Percentiles rank a stretch among this genome's conserved stretches.
Conservation (phyloP, 2,329 filamentous ascomycete species). For the Colletotrichum cereale region DNA sequence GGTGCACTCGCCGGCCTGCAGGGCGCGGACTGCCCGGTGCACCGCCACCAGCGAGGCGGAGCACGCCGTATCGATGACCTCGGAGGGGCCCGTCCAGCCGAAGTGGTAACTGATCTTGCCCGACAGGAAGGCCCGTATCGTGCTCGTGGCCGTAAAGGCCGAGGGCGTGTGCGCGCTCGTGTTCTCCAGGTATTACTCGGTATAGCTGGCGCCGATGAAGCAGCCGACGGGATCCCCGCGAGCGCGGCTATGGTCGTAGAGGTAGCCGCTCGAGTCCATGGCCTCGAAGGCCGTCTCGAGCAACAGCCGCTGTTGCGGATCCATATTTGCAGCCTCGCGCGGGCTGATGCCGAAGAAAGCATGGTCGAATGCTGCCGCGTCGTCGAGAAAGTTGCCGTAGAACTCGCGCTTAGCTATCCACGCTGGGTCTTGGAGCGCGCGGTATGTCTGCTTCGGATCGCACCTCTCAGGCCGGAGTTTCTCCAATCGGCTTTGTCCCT, state of each 20-base stretch:
- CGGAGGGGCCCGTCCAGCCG: slow-evolving; percentile 51
- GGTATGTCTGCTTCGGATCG: slow-evolving; percentile 35
- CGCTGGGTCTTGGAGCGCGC: slow-evolving; percentile 32
- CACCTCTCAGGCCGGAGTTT: slow-evolving; percentile 38
- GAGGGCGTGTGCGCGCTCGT: slow-evolving; percentile 49
- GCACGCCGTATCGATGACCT: slow-evolving; percentile 55
- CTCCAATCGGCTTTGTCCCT: slow-evolving; percentile 32
- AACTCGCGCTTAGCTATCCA: slow-evolving; percentile 23
- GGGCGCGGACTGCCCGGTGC: too few species aligned
- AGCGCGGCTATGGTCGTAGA: slow-evolving; percentile 23
- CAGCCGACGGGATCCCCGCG: slow-evolving; percentile 47
- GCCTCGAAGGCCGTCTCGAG: slow-evolving; percentile 52
- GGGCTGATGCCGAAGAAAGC: slow-evolving; percentile 46
- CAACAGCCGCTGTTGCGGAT: slow-evolving; percentile 48
- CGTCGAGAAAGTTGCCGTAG: slow-evolving; percentile 44
- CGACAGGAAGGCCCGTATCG: slow-evolving; percentile 47
- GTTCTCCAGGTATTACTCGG: slow-evolving; percentile 59
- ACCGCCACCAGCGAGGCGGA: slow-evolving; percentile 50
- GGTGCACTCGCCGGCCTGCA: slow-evolving; percentile 48
- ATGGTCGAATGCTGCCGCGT: slow-evolving; percentile 40
- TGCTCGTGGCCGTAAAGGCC: slow-evolving; percentile 54
- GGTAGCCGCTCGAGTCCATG: slow-evolving; percentile 46
- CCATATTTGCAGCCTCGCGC: slow-evolving; percentile 46
- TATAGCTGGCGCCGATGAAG: slow-evolving; percentile 50
- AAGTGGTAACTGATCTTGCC: slow-evolving; percentile 53